Evolutionary conservation across 2,329 filamentous ascomycete genomes (phyloP), one percentile per base, ranked within the genome.

Genomic region (Blastomyces emzantsi): DNA sequence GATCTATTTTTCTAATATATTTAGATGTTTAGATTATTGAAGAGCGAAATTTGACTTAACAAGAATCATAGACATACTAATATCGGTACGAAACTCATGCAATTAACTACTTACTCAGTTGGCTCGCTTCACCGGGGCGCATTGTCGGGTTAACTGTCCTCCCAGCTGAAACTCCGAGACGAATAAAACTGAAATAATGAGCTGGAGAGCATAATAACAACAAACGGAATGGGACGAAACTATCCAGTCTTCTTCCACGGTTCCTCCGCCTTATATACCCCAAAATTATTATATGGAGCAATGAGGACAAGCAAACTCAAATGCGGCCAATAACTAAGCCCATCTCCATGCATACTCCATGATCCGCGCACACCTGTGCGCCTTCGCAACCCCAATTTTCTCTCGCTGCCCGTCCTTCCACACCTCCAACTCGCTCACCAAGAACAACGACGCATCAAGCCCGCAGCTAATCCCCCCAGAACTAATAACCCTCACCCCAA

Each of bases 391-490:
- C n/a, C 60, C 49, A 36, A 62, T n/a, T 9, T 62, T 49, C 43
- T 60, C 41, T 25, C 30, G 28, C 28, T 25, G 13, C 28, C 41
- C 58, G 39, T 60, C 58, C 28, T 47, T 60, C 41, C 41, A 49
- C 28, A 47, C 58, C 41, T 60, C 41, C 58, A 60, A 36, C 41
- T 47, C 58, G 9, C 58, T 60, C 41, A 60, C 41, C 28, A 60
- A 22, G 19, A 33, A 60, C 58, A 60, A 49, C 25, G 58, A 60
- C 28, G 58, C 58, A n/a, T 60, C 58, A 43, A 60, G 28, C 28
- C 58, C 58, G 1, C 58, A 60, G 36, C 58, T 60, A 49, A 60
- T 60, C 15, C 58, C 58, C 13, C 58, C 58, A 49, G 58, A 60
- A 17, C 58, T 60, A 28, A 60, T 60, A 49, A 60, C 43, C 17